Percentiles rank a stretch among this genome's conserved stretches.
Conservation (phyloP, 2,329 filamentous ascomycete species). For the Claviceps maximensis region DNA sequence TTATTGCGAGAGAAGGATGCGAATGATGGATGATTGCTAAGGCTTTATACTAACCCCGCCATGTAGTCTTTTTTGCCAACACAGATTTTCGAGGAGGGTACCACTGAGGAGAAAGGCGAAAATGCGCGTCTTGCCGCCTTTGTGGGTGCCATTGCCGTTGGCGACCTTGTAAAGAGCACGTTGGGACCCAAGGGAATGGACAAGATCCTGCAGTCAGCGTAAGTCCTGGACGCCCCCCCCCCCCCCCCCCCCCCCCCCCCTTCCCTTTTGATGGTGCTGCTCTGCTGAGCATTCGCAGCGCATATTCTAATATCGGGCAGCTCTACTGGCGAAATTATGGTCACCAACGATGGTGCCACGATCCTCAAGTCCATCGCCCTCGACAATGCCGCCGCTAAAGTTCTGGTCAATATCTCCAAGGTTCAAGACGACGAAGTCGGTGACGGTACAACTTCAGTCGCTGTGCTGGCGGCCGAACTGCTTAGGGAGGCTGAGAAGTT, state of each 20-base stretch:
- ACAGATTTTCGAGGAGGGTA: constrained; percentile 95
- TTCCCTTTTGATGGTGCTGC: background rate
- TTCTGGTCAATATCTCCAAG: constrained; percentile 97
- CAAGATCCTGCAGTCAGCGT: constrained; percentile 94
- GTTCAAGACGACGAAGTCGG: constrained; percentile 98
- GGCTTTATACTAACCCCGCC: constrained; percentile 11
- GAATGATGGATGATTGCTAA: background rate
- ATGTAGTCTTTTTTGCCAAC: constrained; percentile 64
- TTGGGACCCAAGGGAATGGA: constrained; percentile 98
- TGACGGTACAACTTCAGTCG: constrained; percentile 95
- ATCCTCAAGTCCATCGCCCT: constrained; percentile 97
- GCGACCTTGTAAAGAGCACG: constrained; percentile 94
- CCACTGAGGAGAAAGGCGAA: constrained; percentile 95
- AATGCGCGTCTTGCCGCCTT: constrained; percentile 98
- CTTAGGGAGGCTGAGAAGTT: constrained; percentile 94
- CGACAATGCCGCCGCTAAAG: constrained; percentile 96
- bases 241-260: background rate
- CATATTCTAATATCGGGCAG: constrained; percentile 28
- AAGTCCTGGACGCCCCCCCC: constrained; percentile 26
- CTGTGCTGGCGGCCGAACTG: constrained; percentile 87
- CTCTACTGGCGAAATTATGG: constrained; percentile 93
- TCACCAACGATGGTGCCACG: constrained; percentile 96
- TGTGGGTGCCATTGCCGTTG: constrained; percentile 94
- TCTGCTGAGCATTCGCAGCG: constrained; percentile 3
- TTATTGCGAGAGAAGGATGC: background rate